Evolutionary conservation across 73 alveolate genomes (phyloP).

Genomic region (Durusdinium trenchii): DNA sequence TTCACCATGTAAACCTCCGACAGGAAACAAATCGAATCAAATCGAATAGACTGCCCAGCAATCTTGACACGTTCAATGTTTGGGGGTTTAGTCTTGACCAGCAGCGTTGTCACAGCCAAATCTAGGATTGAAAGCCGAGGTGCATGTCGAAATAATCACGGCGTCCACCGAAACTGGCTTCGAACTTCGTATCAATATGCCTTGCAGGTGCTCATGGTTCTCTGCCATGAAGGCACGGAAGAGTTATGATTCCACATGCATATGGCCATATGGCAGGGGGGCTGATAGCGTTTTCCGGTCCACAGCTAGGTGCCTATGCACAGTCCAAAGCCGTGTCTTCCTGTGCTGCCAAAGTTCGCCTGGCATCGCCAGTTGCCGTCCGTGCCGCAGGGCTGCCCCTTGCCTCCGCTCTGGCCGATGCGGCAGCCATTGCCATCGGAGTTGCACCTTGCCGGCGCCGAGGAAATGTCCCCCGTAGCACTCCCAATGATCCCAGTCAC

Average conservation of each 20-base stretch:
- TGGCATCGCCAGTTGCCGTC: slow-evolving; percentile 94
- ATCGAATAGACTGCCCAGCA: background rate
- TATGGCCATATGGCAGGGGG: background rate
- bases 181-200: slow-evolving; percentile 88
- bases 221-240: background rate
- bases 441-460: slow-evolving; percentile 57
- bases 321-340: background rate
- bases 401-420: slow-evolving; percentile 86
- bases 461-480: too few species aligned
- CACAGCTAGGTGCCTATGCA: background rate
- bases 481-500: too few species aligned
- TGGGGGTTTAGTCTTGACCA: background rate
- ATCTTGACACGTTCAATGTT: background rate
- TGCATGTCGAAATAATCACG: slow-evolving; percentile 51
- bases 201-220: background rate
- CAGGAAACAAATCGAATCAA: background rate
- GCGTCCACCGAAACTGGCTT: slow-evolving; percentile 59
- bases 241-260: background rate
- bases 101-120: background rate
- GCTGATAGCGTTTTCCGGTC: background rate
- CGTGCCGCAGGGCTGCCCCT: slow-evolving; percentile 78
- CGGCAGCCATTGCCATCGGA: slow-evolving; percentile 85
- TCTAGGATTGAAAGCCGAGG: background rate
- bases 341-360: background rate
- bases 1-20: background rate